Evolutionary conservation across 2,329 filamentous ascomycete species (phyloP), one percentile per base, ranked within the genome.

Genomic region (Venturia pyrina): DNA sequence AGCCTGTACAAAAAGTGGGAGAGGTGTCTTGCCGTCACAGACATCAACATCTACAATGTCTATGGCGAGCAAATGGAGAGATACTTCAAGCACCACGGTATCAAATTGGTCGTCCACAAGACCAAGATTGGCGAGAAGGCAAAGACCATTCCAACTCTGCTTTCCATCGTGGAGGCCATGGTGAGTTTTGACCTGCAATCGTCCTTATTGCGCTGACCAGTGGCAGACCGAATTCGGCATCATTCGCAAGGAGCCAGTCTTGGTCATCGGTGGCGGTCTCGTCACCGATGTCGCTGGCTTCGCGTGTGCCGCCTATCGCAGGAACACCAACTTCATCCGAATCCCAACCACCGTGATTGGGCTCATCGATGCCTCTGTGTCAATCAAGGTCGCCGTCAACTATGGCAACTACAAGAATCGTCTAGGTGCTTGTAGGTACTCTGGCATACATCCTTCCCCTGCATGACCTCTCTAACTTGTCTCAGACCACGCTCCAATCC

Each of bases 331-430:
- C 76, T 90, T 83, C 77, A 89, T 90, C 72, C 86, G 88, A 61
- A 83, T 90, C 10, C 88, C 88, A 1, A 90, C 88, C 0, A 90
- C 88, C 0, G 85, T 90, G 68, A 90, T 91, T 71, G 88, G 88
- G 11, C 79, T 91, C 61, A 90, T 90, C 67, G 88, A 91, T 72
- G 88, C 88, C 3, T 89, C 86, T 21, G 88, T 90, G 63, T 88
- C 85, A 44, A 90, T 90, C 79, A 90, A 90, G 73, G 88, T 90
- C n/a, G 88, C 86, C 15, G 87, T 90, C 71, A 90, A 90, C 78
- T 89, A 90, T 71, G 87, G 86, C 73, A 85, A 87, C 74, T 89
- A 89, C 80, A 90, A 90, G 81, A 90, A 90, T 77, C 81, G 87
- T 15, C 82, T 90, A 0, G 87, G 87, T 37, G 88, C 87, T 4